Evolutionary conservation across 2,329 filamentous ascomycete species (phyloP), one percentile per base, ranked within the genome.

Genomic region (Venturia carpophila): DNA sequence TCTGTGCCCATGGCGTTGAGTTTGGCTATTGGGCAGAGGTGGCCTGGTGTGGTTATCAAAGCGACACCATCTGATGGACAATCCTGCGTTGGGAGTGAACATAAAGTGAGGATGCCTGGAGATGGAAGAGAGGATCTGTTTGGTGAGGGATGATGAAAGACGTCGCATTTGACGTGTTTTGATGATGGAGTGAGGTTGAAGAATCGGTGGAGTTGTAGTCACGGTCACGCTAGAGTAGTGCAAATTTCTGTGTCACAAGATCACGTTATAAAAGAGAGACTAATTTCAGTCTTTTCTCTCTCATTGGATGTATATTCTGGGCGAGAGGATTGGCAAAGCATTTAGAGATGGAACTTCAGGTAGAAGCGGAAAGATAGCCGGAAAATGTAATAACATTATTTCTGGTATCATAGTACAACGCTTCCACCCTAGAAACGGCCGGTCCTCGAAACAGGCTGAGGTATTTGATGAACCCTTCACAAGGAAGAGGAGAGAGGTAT

Each of bases 401-500:
- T 34, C 27, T 56, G 49, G 24, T 56, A 56, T 56, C 5, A 56
- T 56, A 19, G 30, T 19, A 56, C 39, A 41, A 4, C 3, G 27
- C 21, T 11, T 17, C 49, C 27, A 5, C 7, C 49, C 24, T n/a
- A 56, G 19, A 5, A 30, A 34, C 49, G 24, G 24, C 13, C 7
- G 11, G 45, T 6, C 34, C 30, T 19, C 27, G 4, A 27, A 56
- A 15, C n/a, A 34, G n/a, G 45, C n/a, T 21, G 6, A 34, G 30
- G 49, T 30, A 56, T 56, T 27, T 17, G 21, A 27, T 19, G 7
- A 47, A 2, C 45, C 45, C 45, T 47, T 10, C 21, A 5, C 45
- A 47, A 47, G 21, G 24, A 30, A 15, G 34, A 56, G 49, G 30
- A 56, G 49, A 56, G 24, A 56, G 49, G 49, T 56, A 49, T 56